Percentiles rank a stretch among this genome's conserved stretches.
These are phyloP conservation scores for Stagonosporopsis rhizophila DNA, from an alignment of 2,329 filamentous ascomycete species.

Conservation along the genomic window DNA sequence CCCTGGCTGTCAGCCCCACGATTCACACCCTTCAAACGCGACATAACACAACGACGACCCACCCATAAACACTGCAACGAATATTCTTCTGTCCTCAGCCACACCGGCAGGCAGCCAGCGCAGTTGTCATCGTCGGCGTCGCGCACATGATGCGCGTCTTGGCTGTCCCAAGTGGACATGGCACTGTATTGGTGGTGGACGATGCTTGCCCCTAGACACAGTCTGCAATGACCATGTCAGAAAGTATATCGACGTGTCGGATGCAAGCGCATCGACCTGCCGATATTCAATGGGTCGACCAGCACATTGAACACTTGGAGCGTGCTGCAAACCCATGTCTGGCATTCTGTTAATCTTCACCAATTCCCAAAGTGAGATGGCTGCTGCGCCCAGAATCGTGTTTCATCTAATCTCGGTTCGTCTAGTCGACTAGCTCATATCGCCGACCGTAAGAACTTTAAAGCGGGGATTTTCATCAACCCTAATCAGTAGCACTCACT, in stretches of 20 bases:
- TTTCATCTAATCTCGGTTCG: conserved; percentile 3
- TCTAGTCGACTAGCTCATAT: conserved; percentile 4
- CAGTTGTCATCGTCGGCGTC: conserved; percentile 6
- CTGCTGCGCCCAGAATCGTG: neutral
- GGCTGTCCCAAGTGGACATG: conserved; percentile 1
- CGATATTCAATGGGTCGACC: conserved; percentile 1
- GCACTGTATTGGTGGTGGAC: neutral
- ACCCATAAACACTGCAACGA: conserved; percentile 18
- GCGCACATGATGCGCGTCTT: conserved; percentile 1
- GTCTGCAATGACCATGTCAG: conserved; percentile 3
- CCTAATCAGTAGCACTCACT: neutral
- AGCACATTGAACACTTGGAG: conserved; percentile 10
- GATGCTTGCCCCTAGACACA: conserved; percentile 8
- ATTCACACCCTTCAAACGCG: conserved; percentile 9
- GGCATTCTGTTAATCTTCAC: conserved; percentile 1
- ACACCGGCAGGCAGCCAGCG: conserved; percentile 5
- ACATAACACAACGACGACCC: conserved; percentile 21
- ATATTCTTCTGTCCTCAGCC: conserved; percentile 15
- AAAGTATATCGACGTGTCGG: conserved; percentile 2
- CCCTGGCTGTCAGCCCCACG: too few relatives aligned
- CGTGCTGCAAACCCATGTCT: conserved; percentile 9
- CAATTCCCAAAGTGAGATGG: neutral
- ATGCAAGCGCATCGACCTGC: conserved; percentile 9
- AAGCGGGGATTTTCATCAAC: neutral
- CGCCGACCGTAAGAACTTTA: neutral